Evolutionary conservation across 1,284 basidiomycete genomes (phyloP), one percentile per base, ranked within the genome.

Genomic region (Tilletia walkeri): DNA sequence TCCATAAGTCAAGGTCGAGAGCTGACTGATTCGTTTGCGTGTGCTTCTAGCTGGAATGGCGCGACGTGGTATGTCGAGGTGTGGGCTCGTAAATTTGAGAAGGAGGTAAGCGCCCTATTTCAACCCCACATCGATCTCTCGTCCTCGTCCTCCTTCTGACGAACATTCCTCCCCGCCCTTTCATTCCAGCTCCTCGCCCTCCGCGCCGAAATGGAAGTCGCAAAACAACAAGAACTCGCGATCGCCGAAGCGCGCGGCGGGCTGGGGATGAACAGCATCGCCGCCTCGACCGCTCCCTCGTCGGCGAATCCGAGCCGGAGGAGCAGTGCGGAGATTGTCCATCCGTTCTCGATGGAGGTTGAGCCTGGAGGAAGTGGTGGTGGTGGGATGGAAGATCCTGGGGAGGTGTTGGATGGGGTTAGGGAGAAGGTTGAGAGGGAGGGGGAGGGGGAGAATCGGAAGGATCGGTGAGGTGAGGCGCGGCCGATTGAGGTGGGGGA

Each of bases 51-150:
- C 6, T 89, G 24, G 45, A 48, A 30, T 16, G 36, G 24, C 3
- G 85, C 84, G 16, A 76, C 78, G 9, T 86, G 85, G 86, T 95
- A 95, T 84, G 94, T 96, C 72, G 94, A 97, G 83, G 78, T 79
- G 14, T 77, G 74, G 50, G 76, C 74, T 0, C 67, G 78, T 18
- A 63, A 76, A 24, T 79, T 79, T 53, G 78, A 79, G 66, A 78
- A 76, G 69, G 78, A 79, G 53, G 69, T 79, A 14, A 30, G 73
- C 24, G 69, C 59, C n/a, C 41, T 77, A 1, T 18, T 30, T 34
- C 56, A 1, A 30, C 24, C 24, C 56, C 16, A 16, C 20, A 18
- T 61, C 50, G 9, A 53, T 53, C n/a, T 53, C n/a, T 14, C 24
- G 1, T 9, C 1, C 2, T 7, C 7, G 1, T 45, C 9, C 41